A percentile compares a stretch with the other conserved stretches of the same genome.
phyloP scores from a whole-genome alignment of 1,284 basidiomycete genomes.

The Fomitopsis pinicola region DNA sequence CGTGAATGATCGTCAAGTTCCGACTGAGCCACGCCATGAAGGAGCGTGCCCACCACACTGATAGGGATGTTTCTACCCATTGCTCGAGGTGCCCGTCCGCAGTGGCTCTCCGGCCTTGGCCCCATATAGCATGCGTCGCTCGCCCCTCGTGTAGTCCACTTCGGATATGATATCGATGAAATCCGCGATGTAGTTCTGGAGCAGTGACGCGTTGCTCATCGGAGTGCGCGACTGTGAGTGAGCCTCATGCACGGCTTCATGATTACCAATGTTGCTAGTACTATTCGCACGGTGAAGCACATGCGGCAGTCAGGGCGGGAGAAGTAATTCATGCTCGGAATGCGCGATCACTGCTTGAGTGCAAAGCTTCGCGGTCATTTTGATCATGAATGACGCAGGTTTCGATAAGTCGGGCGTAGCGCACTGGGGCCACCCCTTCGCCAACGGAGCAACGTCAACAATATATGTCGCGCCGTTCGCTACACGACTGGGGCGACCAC shows the following conservation, averaged over 20 bases:
- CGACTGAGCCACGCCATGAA: not conserved
- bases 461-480: not conserved
- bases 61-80: slow-evolving; percentile 2
- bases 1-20: slow-evolving; percentile 21
- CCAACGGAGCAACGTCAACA: not conserved
- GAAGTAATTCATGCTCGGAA: not conserved
- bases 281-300: not conserved
- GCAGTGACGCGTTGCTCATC: not conserved
- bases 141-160: not conserved
- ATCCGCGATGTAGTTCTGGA: not conserved
- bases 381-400: not conserved
- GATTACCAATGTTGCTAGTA: slow-evolving; percentile 2
- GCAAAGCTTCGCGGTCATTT: not conserved
- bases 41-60: not conserved
- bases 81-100: not conserved
- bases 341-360: not conserved
- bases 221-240: not conserved
- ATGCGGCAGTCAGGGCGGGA: slow-evolving; percentile 1
- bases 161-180: slow-evolving; percentile 8
- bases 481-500: not conserved
- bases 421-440: not conserved
- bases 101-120: not conserved
- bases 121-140: not conserved
- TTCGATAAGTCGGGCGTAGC: not conserved
- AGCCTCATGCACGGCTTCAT: slow-evolving; percentile 1